Evolutionary conservation across 495 filamentous ascomycete genomes (phyloP).

Genomic region (Lophiostoma macrostomum): DNA sequence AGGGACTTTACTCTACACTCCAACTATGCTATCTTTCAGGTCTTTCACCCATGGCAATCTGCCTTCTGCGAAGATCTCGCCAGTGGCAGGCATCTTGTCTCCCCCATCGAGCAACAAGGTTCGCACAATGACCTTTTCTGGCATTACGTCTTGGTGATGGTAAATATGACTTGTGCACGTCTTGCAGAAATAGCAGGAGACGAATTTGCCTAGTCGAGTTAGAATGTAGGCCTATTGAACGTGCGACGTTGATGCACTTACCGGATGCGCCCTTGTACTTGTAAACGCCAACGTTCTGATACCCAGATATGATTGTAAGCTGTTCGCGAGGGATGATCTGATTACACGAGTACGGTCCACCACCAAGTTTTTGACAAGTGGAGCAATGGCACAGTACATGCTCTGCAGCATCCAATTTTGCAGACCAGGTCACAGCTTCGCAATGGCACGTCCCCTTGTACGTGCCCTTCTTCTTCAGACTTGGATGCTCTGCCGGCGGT

Average conservation of each 20-base stretch:
- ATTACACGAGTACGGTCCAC: conserved; percentile 27
- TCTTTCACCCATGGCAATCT: conserved; percentile 19
- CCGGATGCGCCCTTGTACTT: conserved; percentile 6
- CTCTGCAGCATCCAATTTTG: conserved; percentile 4
- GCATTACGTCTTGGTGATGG: conserved; percentile 17
- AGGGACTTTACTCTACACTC: too few relatives aligned
- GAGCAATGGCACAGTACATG: conserved; percentile 25
- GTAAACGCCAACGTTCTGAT: conserved; percentile 11
- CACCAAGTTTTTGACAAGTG: conserved; percentile 16
- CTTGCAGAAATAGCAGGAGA: conserved; percentile 12
- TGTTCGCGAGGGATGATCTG: conserved; percentile 18
- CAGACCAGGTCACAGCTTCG: conserved; percentile 8
- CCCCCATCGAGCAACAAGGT: conserved; percentile 16
- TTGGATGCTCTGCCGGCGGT: neutral
- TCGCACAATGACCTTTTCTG: conserved; percentile 15
- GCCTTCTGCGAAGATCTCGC: conserved; percentile 24
- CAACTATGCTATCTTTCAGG: conserved; percentile 1
- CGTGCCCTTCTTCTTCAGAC: conserved; percentile 1
- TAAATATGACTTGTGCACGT: conserved; percentile 17
- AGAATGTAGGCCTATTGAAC: neutral
- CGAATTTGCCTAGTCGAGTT: conserved; percentile 1
- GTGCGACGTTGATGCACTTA: neutral
- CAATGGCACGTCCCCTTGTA: conserved; percentile 17
- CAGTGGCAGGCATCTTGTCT: conserved; percentile 1
- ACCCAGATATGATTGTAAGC: conserved; percentile 2